phyloP scores from a whole-genome alignment of 345 rosid species.

The Iberis pinnata region DNA sequence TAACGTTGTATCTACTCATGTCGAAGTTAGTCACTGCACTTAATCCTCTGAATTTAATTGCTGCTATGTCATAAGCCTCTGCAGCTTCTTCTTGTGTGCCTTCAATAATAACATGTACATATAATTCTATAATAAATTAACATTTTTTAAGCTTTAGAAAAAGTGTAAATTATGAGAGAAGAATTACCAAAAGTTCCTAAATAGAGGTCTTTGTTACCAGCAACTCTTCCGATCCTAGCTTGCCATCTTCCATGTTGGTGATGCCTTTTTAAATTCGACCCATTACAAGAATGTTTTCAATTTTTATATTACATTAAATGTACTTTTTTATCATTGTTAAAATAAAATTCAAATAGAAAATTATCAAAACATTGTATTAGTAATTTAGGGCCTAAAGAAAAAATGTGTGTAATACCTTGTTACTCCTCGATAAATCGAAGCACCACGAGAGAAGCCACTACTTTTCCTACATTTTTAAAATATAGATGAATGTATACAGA shows the following conservation, averaged over 20 bases:
- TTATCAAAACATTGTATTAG: not conserved
- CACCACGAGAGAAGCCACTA: constrained; percentile 96
- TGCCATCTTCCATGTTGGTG: constrained; percentile 99
- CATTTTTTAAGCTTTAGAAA: no score
- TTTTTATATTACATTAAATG: no score
- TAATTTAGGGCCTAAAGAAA: no score
- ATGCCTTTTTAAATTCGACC: constrained; percentile 42
- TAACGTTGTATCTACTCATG: constrained; percentile 76
- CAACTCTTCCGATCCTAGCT: constrained; percentile 96
- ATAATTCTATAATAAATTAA: no score
- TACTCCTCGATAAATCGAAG: constrained; percentile 88
- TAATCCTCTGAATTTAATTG: constrained; percentile 84
- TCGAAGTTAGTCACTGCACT: constrained; percentile 98
- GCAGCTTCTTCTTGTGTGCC: constrained; percentile 98
- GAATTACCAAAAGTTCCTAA: constrained; percentile 77
- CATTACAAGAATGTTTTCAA: not conserved
- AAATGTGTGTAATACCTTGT: constrained; percentile 47
- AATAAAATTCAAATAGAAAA: not conserved
- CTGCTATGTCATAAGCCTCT: constrained; percentile 95
- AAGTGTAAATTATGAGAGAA: no score
- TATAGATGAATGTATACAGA: constrained; percentile 16
- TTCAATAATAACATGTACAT: constrained; percentile 12
- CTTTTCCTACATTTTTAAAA: constrained; percentile 54
- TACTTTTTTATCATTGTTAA: no score
- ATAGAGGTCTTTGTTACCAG: constrained; percentile 94